These are phyloP conservation scores for Flammula alnicola DNA, from an alignment of 1,284 basidiomycete species.

Conservation along the genomic window DNA sequence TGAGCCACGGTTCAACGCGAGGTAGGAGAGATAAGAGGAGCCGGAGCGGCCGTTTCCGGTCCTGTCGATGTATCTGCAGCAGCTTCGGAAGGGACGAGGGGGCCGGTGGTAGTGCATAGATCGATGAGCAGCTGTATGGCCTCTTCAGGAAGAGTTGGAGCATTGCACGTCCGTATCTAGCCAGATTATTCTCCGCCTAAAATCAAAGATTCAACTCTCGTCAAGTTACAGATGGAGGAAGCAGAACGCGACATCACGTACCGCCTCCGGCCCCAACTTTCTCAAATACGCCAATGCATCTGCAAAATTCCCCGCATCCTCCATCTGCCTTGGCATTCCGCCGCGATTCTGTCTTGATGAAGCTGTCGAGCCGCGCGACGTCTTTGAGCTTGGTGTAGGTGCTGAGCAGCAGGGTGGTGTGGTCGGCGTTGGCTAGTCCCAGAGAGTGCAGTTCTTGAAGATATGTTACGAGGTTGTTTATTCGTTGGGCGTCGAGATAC, in stretches of 20 bases:
- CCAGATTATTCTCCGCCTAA: slow-evolving; percentile 82
- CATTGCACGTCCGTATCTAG: slow-evolving; percentile 84
- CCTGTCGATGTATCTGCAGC: slow-evolving; percentile 21
- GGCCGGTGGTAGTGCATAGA: slow-evolving; percentile 78
- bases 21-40: slow-evolving; percentile 78
- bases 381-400: slow-evolving; percentile 98
- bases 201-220: background rate
- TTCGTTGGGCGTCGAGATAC: slow-evolving; percentile 97
- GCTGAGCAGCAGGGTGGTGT: slow-evolving; percentile 94
- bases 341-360: slow-evolving; percentile 86
- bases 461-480: slow-evolving; percentile 93
- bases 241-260: slow-evolving; percentile 43
- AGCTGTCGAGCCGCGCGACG: slow-evolving; percentile 84
- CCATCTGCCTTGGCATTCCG: slow-evolving; percentile 70
- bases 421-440: slow-evolving; percentile 93
- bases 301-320: slow-evolving; percentile 84
- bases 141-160: slow-evolving; percentile 81
- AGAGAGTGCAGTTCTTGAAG: slow-evolving; percentile 93
- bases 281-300: slow-evolving; percentile 87
- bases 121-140: slow-evolving; percentile 93
- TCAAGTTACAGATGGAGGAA: background rate
- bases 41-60: slow-evolving; percentile 35
- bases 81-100: slow-evolving; percentile 43
- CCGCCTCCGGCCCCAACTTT: slow-evolving; percentile 76
- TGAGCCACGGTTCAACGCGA: slow-evolving; percentile 68